Base-by-base conservation (phyloP, 2,329 filamentous ascomycete genomes). In the Domatiomyces catenatus region DNA sequence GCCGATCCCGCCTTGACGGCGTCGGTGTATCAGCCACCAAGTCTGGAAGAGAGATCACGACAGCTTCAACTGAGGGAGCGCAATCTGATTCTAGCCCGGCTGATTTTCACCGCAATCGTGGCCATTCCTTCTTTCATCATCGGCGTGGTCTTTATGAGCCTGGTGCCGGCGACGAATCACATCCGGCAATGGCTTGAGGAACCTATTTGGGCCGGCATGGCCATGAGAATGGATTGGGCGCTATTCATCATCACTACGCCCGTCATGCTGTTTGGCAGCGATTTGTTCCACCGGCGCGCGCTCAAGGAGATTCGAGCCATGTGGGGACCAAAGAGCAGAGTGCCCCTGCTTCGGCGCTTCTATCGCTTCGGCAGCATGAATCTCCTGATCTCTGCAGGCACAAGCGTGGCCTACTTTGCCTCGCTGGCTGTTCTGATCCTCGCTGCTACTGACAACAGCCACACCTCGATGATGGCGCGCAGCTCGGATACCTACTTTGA, bases 301-400 rank as follows among this genome's bases (percentile, higher is more conserved):
- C 63, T 88, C 57, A 92, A 88, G 63, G 89, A 94, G 60, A 69
- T 95, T 10, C 73, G 74, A 54, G 75, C 80, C 0, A 71, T 94
- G 55, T 95, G 89, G 89, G 76, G 83, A 19, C 79, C 71, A 2
- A 77, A 80, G 24, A 94, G 86, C 62, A 78, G 75, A 39, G 82
- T 82, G 1, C 84, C 86, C 0, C 64, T 93, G 3, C 59, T 85
- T 15, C 77, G 83, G 58, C 75, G 89, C 12, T 89, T 95, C 61
- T 87, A 88, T 64, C 81, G 84, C n/a, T 95, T 95, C 61, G 89
- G 89, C 7, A 94, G 88, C 69, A 95, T 95, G 89, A 94, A 94
- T 63, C 83, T 93, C 70, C 75, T 95, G 53, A 89, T 95, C 67
- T 92, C 84, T 6, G 74, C 94, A 1, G 89, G 88, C 5, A 94